A percentile compares a stretch with the other conserved stretches of the same genome.
Conservation (phyloP, 768 basidiomycete species). For the Tricholoma matsutake region DNA sequence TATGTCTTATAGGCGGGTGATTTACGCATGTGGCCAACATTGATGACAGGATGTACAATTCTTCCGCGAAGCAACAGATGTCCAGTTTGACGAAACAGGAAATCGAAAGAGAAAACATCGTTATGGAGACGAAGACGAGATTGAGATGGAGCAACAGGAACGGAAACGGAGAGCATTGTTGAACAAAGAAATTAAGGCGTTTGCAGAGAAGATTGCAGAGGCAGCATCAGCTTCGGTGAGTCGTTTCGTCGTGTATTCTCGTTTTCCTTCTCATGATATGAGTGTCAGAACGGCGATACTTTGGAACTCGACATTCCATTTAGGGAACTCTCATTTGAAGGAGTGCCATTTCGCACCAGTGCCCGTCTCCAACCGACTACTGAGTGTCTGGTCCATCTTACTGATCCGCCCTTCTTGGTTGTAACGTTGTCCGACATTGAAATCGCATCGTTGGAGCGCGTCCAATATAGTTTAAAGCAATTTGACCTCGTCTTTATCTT, state of each 20-base stretch:
- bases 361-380: slow-evolving; percentile 95
- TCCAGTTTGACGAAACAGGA: slow-evolving; percentile 99
- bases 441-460: slow-evolving; percentile 94
- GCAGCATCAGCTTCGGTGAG: slow-evolving; percentile 74
- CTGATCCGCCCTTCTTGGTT: slow-evolving; percentile 94
- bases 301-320: slow-evolving; percentile 96
- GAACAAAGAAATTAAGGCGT: slow-evolving; percentile 93
- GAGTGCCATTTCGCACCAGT: slow-evolving; percentile 94
- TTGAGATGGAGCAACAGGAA: slow-evolving; percentile 98
- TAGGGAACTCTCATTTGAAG: slow-evolving; percentile 94
- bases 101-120: slow-evolving; percentile 96
- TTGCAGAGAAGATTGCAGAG: slow-evolving; percentile 89
- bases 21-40: slow-evolving; percentile 4
- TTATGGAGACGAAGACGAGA: slow-evolving; percentile 98
- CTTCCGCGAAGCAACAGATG: slow-evolving; percentile 95
- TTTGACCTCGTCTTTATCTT: slow-evolving; percentile 98
- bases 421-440: slow-evolving; percentile 94
- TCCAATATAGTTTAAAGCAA: slow-evolving; percentile 93
- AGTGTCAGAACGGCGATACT: slow-evolving; percentile 60
- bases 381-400: slow-evolving; percentile 92
- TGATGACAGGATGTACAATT: slow-evolving; percentile 87
- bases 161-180: slow-evolving; percentile 82
- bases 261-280: slow-evolving; percentile 1
- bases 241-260: neutral
- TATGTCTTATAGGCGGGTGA: slow-evolving; percentile 33